Base-by-base conservation (phyloP, 768 basidiomycete species). In the Filobasidium floriforme region DNA sequence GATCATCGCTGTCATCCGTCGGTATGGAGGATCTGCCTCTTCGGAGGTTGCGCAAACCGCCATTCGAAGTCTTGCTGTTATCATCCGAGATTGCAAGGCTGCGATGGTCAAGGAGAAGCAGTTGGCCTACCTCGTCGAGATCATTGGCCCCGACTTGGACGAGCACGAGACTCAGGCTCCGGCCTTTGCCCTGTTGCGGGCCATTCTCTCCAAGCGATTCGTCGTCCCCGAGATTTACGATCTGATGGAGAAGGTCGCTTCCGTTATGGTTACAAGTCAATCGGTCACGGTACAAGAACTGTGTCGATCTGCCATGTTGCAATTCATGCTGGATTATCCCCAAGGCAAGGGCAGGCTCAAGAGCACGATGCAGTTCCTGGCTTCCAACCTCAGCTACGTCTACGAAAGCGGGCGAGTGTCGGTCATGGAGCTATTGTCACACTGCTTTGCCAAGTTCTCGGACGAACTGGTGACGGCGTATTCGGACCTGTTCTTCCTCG, bases 221-320 rank as follows among this genome's bases (percentile, higher is more conserved):
- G 87, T 98, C 40, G 90, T 94, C 0, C 90, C 90, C 0, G 96
- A 98, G 78, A 88, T 99, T 60, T 99, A 99, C 80, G 93, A 98
- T 77, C 80, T 93, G 41, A 97, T 99, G 93, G 90, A 90, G 67
- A 86, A 87, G 66, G 87, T 97, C 24, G 87, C 91, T 2, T 88
- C 91, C 70, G 85, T 94, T 71, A 87, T 96, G 83, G 90, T 99
- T 46, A 93, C 92, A 14, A 92, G 85, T 70, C 94, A 98, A 77
- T 92, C 93, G 1, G 78, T 86, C 0, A 87, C 89, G 71, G 90
- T 94, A 9, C 93, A 93, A 75, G 92, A 96, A 75, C 85, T 89
- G 10, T 94, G 90, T 67, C 87, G 96, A 22, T 86, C 87, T 55
- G 85, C 92, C 37, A 82, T 94, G 28, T 85, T 98, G 44, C 91